A percentile compares a stretch with the other conserved stretches of the same genome.
phyloP scores from a whole-genome alignment of 805 yeast genomes.

The Candida krabiensis region DNA sequence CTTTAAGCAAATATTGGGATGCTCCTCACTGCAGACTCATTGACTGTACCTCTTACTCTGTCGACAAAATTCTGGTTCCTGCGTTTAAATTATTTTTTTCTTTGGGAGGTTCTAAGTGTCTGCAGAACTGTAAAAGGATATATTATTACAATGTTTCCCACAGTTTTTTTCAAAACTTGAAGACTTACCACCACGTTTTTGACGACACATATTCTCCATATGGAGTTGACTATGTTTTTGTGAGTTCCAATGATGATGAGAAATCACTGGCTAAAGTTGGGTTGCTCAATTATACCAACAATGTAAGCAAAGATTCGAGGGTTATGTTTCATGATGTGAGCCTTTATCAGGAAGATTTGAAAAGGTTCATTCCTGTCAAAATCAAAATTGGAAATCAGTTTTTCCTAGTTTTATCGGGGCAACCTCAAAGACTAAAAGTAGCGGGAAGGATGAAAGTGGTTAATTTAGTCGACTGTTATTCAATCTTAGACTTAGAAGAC shows the following conservation, averaged over 20 bases:
- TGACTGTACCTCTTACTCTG: constrained; percentile 64
- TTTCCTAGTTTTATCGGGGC: constrained; percentile 54
- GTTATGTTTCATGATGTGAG: constrained; percentile 54
- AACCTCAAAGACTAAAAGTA: constrained; percentile 41
- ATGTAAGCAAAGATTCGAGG: constrained; percentile 47
- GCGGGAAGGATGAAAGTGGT: constrained; percentile 36
- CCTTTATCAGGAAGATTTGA: constrained; percentile 46
- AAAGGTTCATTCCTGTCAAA: constrained; percentile 58
- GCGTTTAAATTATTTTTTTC: constrained; percentile 21
- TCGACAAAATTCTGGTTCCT: constrained; percentile 10
- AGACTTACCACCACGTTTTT: constrained; percentile 6
- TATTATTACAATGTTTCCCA: constrained; percentile 53
- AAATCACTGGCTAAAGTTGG: constrained; percentile 45
- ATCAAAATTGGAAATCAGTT: constrained; percentile 69
- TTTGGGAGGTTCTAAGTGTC: constrained; percentile 50
- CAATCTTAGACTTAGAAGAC: constrained; percentile 39
- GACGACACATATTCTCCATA: constrained; percentile 10
- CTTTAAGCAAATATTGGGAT: constrained; percentile 71
- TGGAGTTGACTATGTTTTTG: constrained; percentile 31
- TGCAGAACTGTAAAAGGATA: constrained; percentile 50
- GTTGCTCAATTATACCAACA: constrained; percentile 41
- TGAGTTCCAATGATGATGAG: constrained; percentile 47
- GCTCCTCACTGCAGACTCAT: constrained; percentile 58
- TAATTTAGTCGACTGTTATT: constrained; percentile 42
- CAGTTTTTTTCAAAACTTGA: constrained; percentile 17